Conservation (phyloP, 2,329 filamentous ascomycete species). For the Hypoxylon sp. region DNA sequence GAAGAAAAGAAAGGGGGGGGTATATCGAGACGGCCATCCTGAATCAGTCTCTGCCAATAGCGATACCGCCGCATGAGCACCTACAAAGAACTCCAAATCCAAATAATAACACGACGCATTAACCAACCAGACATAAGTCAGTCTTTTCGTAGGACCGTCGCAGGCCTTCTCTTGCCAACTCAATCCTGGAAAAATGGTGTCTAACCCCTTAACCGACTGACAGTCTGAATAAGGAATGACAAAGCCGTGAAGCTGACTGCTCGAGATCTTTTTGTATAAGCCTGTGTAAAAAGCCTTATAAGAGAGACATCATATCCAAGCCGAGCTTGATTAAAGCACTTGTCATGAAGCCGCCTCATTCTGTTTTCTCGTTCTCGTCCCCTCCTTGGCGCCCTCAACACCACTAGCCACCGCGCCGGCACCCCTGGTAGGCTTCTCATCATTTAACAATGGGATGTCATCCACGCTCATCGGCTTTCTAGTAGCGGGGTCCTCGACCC, state of each 20-base stretch:
- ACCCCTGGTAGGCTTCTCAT: constrained; percentile 48
- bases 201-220: neutral
- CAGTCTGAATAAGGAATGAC: neutral
- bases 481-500: constrained; percentile 41
- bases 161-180: neutral
- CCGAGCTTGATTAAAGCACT: neutral
- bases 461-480: constrained; percentile 53
- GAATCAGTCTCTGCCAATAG: constrained; percentile 25
- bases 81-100: constrained; percentile 9
- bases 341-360: constrained; percentile 30
- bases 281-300: too few relatives aligned
- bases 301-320: neutral
- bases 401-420: constrained; percentile 47
- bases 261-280: neutral
- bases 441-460: constrained; percentile 64
- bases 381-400: constrained; percentile 56
- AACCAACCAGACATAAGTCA: neutral
- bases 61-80: neutral
- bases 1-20: too few relatives aligned
- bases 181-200: neutral
- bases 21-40: constrained; percentile 29
- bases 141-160: neutral
- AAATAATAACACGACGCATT: constrained; percentile 4
- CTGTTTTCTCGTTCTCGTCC: constrained; percentile 57
- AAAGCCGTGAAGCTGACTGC: neutral